Base-by-base conservation (phyloP, 139 green algal species). In the Diplosphaera chodatii region DNA sequence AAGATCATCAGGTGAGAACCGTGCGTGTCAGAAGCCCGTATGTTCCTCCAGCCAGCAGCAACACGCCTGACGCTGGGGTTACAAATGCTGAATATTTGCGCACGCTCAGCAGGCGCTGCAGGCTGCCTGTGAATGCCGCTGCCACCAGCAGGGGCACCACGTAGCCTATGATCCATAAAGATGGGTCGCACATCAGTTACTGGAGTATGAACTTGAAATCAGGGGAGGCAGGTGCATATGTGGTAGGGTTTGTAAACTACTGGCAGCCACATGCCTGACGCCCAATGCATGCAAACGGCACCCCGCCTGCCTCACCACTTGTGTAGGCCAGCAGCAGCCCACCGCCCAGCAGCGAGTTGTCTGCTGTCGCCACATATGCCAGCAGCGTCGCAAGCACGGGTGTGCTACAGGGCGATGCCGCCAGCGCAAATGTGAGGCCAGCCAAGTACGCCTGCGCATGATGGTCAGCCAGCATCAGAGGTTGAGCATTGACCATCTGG, bases 361-460 rank as follows among this genome's bases (percentile, higher is more conserved):
- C 55, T 5, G 84, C 88, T 13, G 91, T 84, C 1, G 87, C 86
- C 0, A 96, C 93, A 69, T 92, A 99, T 0, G 89, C 94, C 22
- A 99, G 84, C 34, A 99, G 78, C 0, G 94, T 96, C 1, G 95
- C 92, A 32, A 99, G 87, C 41, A 99, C 89, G 16, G 95, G 95
- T 22, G 94, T 98, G 77, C 85, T 94, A 91, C 91, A 96, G 10
- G 92, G 95, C 25, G 92, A 98, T 5, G 95, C 95, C 30, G 91
- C 95, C 64, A 99, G 86, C 13, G 95, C 95, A 82, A 98, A 99
- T 0, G 85, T 90, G 21, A 93, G 77, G 20, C 95, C 95, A 27
- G 81, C 83, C n/a, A 95, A 71, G 83, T 96, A 98, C 18, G 94
- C 89, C 63, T 92, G 85, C n/a, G n/a, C n/a, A n/a, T n/a, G n/a